phyloP scores from a whole-genome alignment of 306 rosid genomes.

The Bauhinia variegata region DNA sequence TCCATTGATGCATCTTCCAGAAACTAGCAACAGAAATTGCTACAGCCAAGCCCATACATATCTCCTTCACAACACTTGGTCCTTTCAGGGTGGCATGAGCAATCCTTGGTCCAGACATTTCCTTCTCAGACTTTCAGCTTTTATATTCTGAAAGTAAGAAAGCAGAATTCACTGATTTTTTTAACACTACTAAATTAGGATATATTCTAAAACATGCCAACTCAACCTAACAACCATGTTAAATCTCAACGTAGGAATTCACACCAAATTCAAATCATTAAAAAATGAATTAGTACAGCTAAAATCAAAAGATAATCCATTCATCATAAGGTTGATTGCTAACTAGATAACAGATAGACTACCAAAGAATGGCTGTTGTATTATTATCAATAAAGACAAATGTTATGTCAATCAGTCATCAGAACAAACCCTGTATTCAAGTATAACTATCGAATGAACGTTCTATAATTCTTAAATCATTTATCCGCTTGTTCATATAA shows the following conservation, averaged over 20 bases:
- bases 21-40: constrained; percentile 71
- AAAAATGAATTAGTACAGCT: too few species aligned
- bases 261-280: constrained; percentile 8
- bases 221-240: constrained; percentile 7
- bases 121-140: constrained; percentile 33
- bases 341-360: neutral
- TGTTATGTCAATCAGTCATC: neutral
- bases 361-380: constrained; percentile 22
- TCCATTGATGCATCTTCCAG: constrained; percentile 99
- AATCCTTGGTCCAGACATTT: constrained; percentile 82
- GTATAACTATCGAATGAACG: constrained; percentile 1
- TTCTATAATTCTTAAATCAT: constrained; percentile 10
- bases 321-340: neutral
- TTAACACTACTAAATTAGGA: constrained; percentile 8
- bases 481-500: neutral
- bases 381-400: constrained; percentile 20
- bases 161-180: neutral
- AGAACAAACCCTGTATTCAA: neutral
- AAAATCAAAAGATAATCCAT: neutral
- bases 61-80: constrained; percentile 96
- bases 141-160: constrained; percentile 37
- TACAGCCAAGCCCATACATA: constrained; percentile 55
- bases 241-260: neutral
- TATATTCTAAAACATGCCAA: constrained; percentile 12
- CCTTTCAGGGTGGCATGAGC: constrained; percentile 91